Evolutionary conservation across 768 basidiomycete genomes (phyloP), one percentile per base, ranked within the genome.

Genomic region (Gloeostereum incarnatum): DNA sequence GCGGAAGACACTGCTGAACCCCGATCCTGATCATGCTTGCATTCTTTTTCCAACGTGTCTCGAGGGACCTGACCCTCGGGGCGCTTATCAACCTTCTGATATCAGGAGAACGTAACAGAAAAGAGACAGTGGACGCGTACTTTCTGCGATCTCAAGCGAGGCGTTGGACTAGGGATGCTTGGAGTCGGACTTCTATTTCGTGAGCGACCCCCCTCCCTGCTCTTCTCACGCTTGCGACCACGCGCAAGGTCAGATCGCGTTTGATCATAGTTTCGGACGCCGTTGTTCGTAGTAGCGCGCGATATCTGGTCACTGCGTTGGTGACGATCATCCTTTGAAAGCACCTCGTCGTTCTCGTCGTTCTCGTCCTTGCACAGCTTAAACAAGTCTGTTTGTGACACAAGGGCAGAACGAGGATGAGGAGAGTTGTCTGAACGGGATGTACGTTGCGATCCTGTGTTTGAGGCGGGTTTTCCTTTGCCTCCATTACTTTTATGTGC

Each of bases 301-400:
- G 8, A 37, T 14, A 29, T 34, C 21, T n/a, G n/a, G n/a, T n/a
- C n/a, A n/a, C n/a, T n/a, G n/a, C n/a, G n/a, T n/a, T n/a, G n/a
- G 22, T 14, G 16, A 26, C 25, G 11, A 18, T 23, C 36, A 37
- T 24, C 24, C 25, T 26, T 14, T 9, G 16, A 16, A 19, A 20
- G 17, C 20, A 10, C 17, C 9, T 4, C 5, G 38, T 39, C 38
- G 25, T 31, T 49, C 45, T 41, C 40, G 35, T 54, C 51, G 18
- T 43, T 43, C 44, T 56, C 55, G 17, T 50, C 45, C 41, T 58
- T 53, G 39, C 55, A 52, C n/a, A 49, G 56, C 21, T 51, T 53
- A 44, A 66, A 73, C 36, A 66, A 47, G 45, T 71, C 69, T 16
- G 59, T 53, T 46, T 73, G 71, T 18, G 71, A 53, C 20, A 58